Evolutionary conservation across 495 filamentous ascomycete genomes (phyloP).

Genomic region (Podospora pseudopauciseta): DNA sequence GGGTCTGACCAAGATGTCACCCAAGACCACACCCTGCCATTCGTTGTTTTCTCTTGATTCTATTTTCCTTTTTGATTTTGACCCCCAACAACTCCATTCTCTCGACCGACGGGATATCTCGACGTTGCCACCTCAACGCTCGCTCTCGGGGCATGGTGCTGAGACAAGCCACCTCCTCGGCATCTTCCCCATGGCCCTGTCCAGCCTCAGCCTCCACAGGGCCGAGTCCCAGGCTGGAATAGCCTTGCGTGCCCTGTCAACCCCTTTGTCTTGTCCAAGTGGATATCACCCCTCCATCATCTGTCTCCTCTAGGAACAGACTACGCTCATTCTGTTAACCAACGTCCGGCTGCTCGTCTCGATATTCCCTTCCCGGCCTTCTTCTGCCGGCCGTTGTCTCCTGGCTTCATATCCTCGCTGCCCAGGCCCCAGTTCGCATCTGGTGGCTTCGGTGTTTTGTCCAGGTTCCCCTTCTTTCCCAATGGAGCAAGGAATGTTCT

Average conservation of each 20-base stretch:
- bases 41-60: not conserved
- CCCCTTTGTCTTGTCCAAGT: constrained; percentile 21
- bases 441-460: constrained; percentile 25
- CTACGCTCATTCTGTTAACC: not conserved
- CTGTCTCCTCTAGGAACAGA: constrained; percentile 9
- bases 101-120: not conserved
- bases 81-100: constrained; percentile 8
- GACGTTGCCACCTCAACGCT: constrained; percentile 22
- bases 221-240: constrained; percentile 23
- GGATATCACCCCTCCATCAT: constrained; percentile 12
- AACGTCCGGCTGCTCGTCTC: not conserved
- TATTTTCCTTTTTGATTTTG: constrained; percentile 1
- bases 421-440: constrained; percentile 4
- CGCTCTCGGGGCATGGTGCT: constrained; percentile 20
- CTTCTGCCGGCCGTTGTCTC: constrained; percentile 1
- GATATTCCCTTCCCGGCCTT: constrained; percentile 2
- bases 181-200: constrained; percentile 23
- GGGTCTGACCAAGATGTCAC: not conserved
- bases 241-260: constrained; percentile 15
- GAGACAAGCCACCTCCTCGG: constrained; percentile 39
- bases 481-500: constrained; percentile 14
- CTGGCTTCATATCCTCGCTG: not conserved
- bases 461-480: constrained; percentile 24
- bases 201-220: constrained; percentile 20
- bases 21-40: not conserved